Evolutionary conservation across 2,329 filamentous ascomycete genomes (phyloP), one percentile per base, ranked within the genome.

Genomic region (Amauroascus niger): DNA sequence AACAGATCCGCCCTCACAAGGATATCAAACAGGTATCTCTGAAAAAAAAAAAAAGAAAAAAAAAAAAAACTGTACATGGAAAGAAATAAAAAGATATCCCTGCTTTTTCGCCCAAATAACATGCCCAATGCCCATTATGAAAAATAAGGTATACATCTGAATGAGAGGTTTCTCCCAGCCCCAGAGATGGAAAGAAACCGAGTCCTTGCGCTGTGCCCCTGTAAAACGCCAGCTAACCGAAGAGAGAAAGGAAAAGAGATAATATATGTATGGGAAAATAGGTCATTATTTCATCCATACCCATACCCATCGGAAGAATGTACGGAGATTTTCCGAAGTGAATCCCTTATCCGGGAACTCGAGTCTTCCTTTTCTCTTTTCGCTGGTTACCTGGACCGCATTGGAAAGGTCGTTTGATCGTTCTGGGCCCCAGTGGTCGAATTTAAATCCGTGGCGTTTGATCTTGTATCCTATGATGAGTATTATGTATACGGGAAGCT

Each of bases 391-490:
- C 55, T 70, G 68, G 1, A 71, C 67, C 1, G 66, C 66, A 50
- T 69, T 69, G 41, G 65, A 62, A 16, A 71, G 56, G 54, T 70
- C 69, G 20, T 59, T 67, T 0, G 67, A 69, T 40, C 67, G 60
- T 47, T 71, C 67, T 9, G 65, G 63, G 20, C 67, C 64, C 68
- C 67, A 71, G 45, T 65, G 55, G 3, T 62, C 60, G 6, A 70
- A 55, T 35, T 47, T 45, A 43, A 70, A 60, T 0, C 69, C 67
- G 49, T 70, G 69, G 44, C 68, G 68, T 18, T 64, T 63, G 41
- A 71, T 50, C 47, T 72, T 71, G 57, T 70, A 71, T 1, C 65
- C 67, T 1, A 70, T n/a, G 18, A 72, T 63, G 1, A 72, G 62
- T 1, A 70, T 16, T 18, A 71, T 45, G 48, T 71, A 72, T 0